Percentiles rank a stretch among this genome's conserved stretches.
Evolutionary conservation across 768 basidiomycete species (phyloP).

Genomic region (Asterophora lycoperdoides): DNA sequence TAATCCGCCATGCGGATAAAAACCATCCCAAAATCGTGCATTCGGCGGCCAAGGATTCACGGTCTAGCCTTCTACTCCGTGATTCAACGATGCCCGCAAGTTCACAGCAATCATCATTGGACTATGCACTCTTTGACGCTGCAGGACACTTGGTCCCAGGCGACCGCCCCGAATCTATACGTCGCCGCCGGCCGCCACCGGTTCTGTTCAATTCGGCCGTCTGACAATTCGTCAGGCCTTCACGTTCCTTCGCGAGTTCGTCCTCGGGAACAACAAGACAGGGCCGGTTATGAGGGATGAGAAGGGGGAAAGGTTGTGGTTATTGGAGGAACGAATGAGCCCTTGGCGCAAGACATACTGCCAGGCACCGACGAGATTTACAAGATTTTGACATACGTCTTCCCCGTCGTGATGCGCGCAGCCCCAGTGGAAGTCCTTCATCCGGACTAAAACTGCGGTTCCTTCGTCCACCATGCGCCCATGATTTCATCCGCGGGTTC

Average conservation of each 20-base stretch:
- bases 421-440: constrained; percentile 55
- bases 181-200: constrained; percentile 7
- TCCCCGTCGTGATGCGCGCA: constrained; percentile 49
- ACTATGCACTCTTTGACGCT: constrained; percentile 40
- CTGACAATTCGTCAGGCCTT: constrained; percentile 40
- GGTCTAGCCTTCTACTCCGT: constrained; percentile 61
- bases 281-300: constrained; percentile 44
- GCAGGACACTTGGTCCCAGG: constrained; percentile 40
- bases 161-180: constrained; percentile 33
- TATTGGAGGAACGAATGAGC: constrained; percentile 46
- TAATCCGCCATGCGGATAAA: no score
- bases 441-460: constrained; percentile 35
- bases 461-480: constrained; percentile 11
- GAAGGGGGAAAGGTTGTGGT: constrained; percentile 28
- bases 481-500: background rate
- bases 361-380: constrained; percentile 54
- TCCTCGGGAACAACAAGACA: constrained; percentile 57
- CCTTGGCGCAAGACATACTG: constrained; percentile 43
- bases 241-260: constrained; percentile 60
- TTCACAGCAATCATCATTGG: constrained; percentile 68
- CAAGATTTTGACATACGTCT: constrained; percentile 49
- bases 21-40: constrained; percentile 79
- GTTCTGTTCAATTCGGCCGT: background rate
- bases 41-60: constrained; percentile 79
- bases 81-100: constrained; percentile 54